These are phyloP conservation scores for Colletotrichum horii DNA, from an alignment of 2,329 filamentous ascomycete genomes.

Conservation along the genomic window DNA sequence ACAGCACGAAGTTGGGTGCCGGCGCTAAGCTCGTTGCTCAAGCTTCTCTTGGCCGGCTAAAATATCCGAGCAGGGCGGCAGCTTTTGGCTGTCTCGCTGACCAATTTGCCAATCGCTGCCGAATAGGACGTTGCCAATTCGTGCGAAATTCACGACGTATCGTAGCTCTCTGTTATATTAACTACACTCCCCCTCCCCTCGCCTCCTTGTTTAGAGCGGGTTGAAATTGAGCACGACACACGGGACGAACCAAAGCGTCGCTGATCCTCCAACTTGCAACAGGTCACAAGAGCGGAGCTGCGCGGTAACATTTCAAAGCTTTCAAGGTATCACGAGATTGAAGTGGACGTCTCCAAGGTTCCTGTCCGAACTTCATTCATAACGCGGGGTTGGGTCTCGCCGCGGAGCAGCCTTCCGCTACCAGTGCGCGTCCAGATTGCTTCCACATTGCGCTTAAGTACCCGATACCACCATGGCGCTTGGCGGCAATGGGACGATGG, in stretches of 20 bases:
- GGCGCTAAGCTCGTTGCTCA: not conserved
- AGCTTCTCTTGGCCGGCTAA: not conserved
- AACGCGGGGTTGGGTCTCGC: not conserved
- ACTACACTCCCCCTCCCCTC: not conserved
- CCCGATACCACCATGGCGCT: not conserved
- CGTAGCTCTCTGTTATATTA: not conserved
- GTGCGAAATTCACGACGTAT: not conserved
- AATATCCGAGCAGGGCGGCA: not conserved
- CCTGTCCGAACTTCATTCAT: not conserved
- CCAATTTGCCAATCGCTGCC: not conserved
- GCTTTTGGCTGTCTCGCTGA: not conserved
- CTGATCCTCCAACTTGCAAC: not conserved
- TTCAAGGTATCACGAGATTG: not conserved
- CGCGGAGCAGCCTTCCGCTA: not conserved
- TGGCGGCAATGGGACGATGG: not conserved
- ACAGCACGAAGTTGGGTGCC: not conserved
- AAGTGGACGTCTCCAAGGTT: not conserved
- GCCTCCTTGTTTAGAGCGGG: not conserved
- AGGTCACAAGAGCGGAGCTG: not conserved
- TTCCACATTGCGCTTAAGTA: not conserved
- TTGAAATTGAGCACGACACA: not conserved
- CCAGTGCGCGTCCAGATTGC: not conserved
- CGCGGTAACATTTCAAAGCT: not conserved
- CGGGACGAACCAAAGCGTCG: not conserved
- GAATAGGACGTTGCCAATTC: not conserved